Base-by-base conservation (phyloP, 768 basidiomycete species). In the Psilocybe azurescens region DNA sequence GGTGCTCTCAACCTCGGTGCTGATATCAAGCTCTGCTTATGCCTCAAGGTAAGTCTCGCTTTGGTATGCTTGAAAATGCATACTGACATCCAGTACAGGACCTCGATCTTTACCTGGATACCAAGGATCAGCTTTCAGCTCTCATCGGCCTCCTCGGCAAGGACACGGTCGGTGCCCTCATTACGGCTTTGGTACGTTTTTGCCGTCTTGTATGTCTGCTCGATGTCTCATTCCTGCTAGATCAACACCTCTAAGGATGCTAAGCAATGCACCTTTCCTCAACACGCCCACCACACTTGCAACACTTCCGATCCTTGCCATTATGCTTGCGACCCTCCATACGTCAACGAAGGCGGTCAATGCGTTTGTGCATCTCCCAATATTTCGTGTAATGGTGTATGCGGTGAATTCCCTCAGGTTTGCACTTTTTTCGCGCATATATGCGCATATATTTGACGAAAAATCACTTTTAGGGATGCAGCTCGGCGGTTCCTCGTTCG, bases 341-440 rank as follows among this genome's bases (percentile, higher is more conserved):
- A 70, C 50, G 63, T 69, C 20, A 60, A 56, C 28, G 38, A 70
- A 16, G 76, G 73, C 2, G 64, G 73, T 48, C 55, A 67, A 28
- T 83, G 82, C 56, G 71, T 77, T 24, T 83, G 81, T 59, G 62
- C 72, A 30, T 56, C 67, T 24, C 78, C 78, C 1, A 66, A 77
- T 57, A 62, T 61, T 9, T 69, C 73, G 20, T 82, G 81, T 63
- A 82, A 83, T 58, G 81, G 79, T 7, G 65, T 75, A 53, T 83
- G 81, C 53, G 75, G 60, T 46, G 69, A 58, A 32, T 75, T 73
- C 57, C 68, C 70, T 30, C 66, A 71, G 58, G 77, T 75, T 55
- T 73, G 80, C 60, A 18, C 36, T 52, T 51, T 63, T 52, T 49
- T 32, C 50, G 29, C 56, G 63, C 61, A 66, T 67, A 70, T 63